phyloP scores from a whole-genome alignment of 2,329 filamentous ascomycete species.

The Monascus ruber region DNA sequence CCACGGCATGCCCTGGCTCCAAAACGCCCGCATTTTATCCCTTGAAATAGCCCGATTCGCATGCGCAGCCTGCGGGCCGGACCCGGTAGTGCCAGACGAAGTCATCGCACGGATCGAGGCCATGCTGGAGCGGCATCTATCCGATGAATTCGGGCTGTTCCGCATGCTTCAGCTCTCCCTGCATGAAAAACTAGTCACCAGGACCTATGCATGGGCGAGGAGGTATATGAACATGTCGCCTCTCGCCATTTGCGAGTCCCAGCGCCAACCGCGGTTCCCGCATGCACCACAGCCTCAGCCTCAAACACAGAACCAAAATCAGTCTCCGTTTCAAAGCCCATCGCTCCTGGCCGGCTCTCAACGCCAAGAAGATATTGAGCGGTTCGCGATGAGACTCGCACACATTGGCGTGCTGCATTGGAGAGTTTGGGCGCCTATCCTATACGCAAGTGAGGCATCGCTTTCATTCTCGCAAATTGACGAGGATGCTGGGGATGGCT shows the following conservation, averaged over 20 bases:
- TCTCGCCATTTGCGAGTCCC: conserved; percentile 33
- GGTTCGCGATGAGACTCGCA: conserved; percentile 62
- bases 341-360: conserved; percentile 6
- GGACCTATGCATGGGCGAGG: conserved; percentile 21
- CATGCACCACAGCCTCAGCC: conserved; percentile 3
- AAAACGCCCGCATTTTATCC: conserved; percentile 26
- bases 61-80: conserved; percentile 18
- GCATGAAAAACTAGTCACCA: conserved; percentile 20
- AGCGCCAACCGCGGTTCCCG: conserved; percentile 17
- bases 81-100: conserved; percentile 19
- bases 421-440: conserved; percentile 71
- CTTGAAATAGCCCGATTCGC: conserved; percentile 33
- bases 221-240: conserved; percentile 31
- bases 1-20: conserved; percentile 20
- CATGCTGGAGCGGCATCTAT: conserved; percentile 23
- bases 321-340: too few relatives aligned
- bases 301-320: too few relatives aligned
- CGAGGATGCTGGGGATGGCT: too few relatives aligned
- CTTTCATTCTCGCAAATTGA: background rate
- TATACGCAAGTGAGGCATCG: conserved; percentile 42
- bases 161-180: conserved; percentile 22
- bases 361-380: conserved; percentile 24
- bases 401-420: conserved; percentile 81
- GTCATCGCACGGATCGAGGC: conserved; percentile 23
- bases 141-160: conserved; percentile 21